Evolutionary conservation across 495 filamentous ascomycete genomes (phyloP).

Genomic region (Hyaloscypha hepaticicola): DNA sequence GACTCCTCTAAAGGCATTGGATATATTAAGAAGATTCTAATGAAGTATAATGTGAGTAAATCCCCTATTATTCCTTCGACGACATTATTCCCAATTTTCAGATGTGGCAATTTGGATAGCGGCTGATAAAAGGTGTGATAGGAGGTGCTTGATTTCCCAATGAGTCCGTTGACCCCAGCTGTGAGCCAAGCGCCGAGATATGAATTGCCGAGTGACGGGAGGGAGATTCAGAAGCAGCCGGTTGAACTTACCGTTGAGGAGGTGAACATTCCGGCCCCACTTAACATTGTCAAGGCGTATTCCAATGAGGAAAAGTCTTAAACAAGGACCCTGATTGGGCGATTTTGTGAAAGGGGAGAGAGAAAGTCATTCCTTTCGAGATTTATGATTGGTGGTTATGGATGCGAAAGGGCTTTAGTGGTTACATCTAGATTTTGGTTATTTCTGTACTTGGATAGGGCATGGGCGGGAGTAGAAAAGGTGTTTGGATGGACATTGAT

Average conservation of each 20-base stretch:
- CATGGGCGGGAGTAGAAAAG: too few relatives aligned
- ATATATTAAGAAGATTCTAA: conserved; percentile 37
- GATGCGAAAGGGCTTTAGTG: neutral
- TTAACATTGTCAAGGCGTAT: conserved; percentile 1
- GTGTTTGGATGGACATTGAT: too few relatives aligned
- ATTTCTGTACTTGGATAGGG: neutral
- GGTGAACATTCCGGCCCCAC: conserved; percentile 1
- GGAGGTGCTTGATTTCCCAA: neutral
- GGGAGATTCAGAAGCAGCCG: conserved; percentile 12
- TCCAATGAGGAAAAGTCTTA: neutral
- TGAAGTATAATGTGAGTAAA: conserved; percentile 15
- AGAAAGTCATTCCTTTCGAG: too few relatives aligned
- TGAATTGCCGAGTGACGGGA: conserved; percentile 18
- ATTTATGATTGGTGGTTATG: neutral
- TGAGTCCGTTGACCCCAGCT: conserved; percentile 14
- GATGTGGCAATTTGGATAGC: neutral
- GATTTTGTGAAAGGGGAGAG: neutral
- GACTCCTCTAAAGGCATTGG: conserved; percentile 33
- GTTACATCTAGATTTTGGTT: too few relatives aligned
- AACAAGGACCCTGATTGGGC: neutral
- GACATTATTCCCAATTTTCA: neutral
- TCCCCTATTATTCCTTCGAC: neutral
- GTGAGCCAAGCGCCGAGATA: neutral
- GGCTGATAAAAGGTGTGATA: neutral
- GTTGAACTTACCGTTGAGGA: conserved; percentile 7